Conservation (phyloP, 2,329 filamentous ascomycete species). For the Colletotrichum lupini region DNA sequence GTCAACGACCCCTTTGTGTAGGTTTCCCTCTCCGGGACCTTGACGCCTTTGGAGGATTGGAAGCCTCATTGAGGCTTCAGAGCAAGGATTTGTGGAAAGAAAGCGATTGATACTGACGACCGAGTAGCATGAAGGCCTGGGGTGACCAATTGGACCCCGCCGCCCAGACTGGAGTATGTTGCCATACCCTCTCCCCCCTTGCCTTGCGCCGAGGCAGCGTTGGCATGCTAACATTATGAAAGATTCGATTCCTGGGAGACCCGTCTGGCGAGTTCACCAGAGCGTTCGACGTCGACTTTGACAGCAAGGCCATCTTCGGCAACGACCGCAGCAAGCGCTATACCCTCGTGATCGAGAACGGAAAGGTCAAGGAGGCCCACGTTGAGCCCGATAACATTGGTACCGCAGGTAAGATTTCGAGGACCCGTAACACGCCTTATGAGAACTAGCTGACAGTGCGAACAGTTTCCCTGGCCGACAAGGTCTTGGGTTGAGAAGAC, state of each 20-base stretch:
- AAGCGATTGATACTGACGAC: slow-evolving; percentile 24
- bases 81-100: background rate
- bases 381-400: slow-evolving; percentile 93
- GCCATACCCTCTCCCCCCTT: background rate
- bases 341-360: slow-evolving; percentile 83
- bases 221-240: slow-evolving; percentile 11
- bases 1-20: slow-evolving; percentile 97
- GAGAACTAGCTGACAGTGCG: background rate
- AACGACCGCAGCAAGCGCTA: slow-evolving; percentile 88
- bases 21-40: slow-evolving; percentile 46
- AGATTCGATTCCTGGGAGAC: slow-evolving; percentile 93
- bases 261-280: slow-evolving; percentile 83
- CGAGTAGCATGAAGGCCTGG: slow-evolving; percentile 89
- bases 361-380: slow-evolving; percentile 83
- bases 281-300: slow-evolving; percentile 85
- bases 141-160: slow-evolving; percentile 79
- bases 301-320: slow-evolving; percentile 83
- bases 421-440: slow-evolving; percentile 5
- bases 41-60: too few relatives aligned
- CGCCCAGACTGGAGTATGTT: slow-evolving; percentile 78
- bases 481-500: slow-evolving; percentile 53
- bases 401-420: slow-evolving; percentile 69
- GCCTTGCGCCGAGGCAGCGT: background rate
- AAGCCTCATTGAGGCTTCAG: background rate
- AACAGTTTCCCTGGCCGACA: slow-evolving; percentile 62